Evolutionary conservation across 106 monocot species (phyloP), one percentile per base, ranked within the genome.

Genomic region (Dendrobium catenatum): DNA sequence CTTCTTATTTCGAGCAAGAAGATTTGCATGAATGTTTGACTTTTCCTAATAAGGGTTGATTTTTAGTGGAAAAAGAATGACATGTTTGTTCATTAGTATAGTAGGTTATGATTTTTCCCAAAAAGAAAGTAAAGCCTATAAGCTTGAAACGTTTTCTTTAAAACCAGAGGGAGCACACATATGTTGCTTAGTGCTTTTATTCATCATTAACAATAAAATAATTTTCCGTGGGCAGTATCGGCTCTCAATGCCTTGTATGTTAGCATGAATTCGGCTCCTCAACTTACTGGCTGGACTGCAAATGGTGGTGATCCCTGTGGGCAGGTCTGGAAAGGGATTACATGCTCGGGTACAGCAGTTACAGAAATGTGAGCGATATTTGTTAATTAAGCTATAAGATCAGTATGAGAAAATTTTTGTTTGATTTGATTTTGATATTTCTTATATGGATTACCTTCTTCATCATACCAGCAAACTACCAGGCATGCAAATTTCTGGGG

Each of bases 271-370:
- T 92, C 86, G 15, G 80, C 89, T 17, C 48, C 78, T 24, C 92
- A 92, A 77, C 82, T 92, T 1, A 87, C 42, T n/a, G 89, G 92
- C 22, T 92, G 92, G 92, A 83, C 76, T 18, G 13, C 78, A 66
- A 92, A 76, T 81, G 85, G 83, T 67, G 89, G 88, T 4, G 92
- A 92, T 81, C 92, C 92, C 2, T 92, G 92, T 40, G 87, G 88
- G 15, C 70, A 90, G 75, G 79, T 89, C 42, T 92, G 92, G 92
- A 84, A 79, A 49, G 92, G 92, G 20, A 61, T 92, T 29, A 86
- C 83, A 47, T 92, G 92, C 78, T 92, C 89, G 42, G 88, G 85
- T 29, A 86, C 88, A 79, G 64, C 84, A 16, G 89, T 92, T 74
- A 92, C 89, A 44, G 51, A 73, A 76, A 92, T 92, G 92, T 92